Conservation (phyloP, 2,329 filamentous ascomycete genomes). For the Rutstroemia sydowiana region DNA sequence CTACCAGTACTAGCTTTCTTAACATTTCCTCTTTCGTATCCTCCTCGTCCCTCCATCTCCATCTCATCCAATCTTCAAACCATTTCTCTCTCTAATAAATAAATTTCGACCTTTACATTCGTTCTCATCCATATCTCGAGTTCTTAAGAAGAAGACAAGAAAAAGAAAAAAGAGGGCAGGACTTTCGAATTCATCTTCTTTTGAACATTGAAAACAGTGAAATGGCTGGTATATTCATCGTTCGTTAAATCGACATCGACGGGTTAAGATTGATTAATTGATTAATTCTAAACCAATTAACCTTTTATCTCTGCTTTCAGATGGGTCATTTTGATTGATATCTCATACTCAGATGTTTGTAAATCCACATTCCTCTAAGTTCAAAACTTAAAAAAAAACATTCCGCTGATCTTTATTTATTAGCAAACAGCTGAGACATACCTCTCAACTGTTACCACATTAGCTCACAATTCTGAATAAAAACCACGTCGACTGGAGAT, state of each 20-base stretch:
- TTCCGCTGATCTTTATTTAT: conserved; percentile 3
- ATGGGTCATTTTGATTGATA: conserved; percentile 26
- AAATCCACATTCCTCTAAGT: conserved; percentile 14
- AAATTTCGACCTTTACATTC: too few relatives aligned
- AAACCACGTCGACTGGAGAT: conserved; percentile 1
- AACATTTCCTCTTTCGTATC: too few relatives aligned
- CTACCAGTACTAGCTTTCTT: not conserved
- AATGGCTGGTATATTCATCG: not conserved
- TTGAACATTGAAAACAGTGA: not conserved
- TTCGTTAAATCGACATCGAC: not conserved
- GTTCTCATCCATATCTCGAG: not conserved
- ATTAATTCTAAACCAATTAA: conserved; percentile 3
- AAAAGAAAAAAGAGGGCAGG: conserved; percentile 1
- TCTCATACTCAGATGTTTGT: conserved; percentile 10
- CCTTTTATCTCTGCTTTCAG: conserved; percentile 13
- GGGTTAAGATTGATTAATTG: not conserved
- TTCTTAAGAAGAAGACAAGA: too few relatives aligned
- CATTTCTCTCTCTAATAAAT: too few relatives aligned
- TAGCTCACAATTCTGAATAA: not conserved
- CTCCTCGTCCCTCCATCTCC: too few relatives aligned
- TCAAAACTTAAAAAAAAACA: conserved; percentile 6
- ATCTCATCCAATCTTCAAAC: too few relatives aligned
- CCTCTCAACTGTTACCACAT: conserved; percentile 3
- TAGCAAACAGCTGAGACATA: conserved; percentile 10
- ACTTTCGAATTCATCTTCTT: not conserved